phyloP scores from a whole-genome alignment of 495 filamentous ascomycete species.

The Penicillium coffeae region DNA sequence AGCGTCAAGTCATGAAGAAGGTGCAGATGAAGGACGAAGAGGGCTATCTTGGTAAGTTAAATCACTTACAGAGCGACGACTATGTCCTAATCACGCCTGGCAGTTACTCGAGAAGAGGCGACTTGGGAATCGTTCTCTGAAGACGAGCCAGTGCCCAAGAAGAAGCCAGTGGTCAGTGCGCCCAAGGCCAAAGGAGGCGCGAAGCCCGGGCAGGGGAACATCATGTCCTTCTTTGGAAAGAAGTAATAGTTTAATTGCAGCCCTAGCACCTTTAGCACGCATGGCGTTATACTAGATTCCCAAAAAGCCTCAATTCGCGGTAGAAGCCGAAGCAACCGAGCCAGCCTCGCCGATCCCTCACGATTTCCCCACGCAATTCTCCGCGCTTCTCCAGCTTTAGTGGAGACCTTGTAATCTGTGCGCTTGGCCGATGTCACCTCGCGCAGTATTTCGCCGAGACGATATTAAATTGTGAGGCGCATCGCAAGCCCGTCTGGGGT shows the following conservation, averaged over 20 bases:
- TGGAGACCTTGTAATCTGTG: slow-evolving; percentile 20
- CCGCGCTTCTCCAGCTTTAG: slow-evolving; percentile 6
- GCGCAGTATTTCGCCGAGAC: slow-evolving; percentile 12
- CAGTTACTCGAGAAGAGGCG: slow-evolving; percentile 84
- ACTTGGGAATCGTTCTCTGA: slow-evolving; percentile 96
- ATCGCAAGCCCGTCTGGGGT: neutral
- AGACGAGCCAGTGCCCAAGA: slow-evolving; percentile 73
- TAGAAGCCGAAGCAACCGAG: slow-evolving; percentile 1
- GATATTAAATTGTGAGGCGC: no score
- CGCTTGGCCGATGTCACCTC: slow-evolving; percentile 22
- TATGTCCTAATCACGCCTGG: no score
- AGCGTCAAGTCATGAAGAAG: slow-evolving; percentile 83
- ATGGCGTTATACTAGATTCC: neutral
- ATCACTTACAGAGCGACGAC: no score
- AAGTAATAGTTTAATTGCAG: slow-evolving; percentile 46
- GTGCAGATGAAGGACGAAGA: slow-evolving; percentile 87
- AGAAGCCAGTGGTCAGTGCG: slow-evolving; percentile 49
- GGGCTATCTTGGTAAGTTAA: slow-evolving; percentile 81
- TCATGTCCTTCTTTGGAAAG: slow-evolving; percentile 93
- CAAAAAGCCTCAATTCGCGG: neutral
- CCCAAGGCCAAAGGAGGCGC: slow-evolving; percentile 54
- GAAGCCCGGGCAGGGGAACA: slow-evolving; percentile 75
- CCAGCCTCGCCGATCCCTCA: slow-evolving; percentile 18
- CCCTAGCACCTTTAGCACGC: neutral
- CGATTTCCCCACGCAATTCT: slow-evolving; percentile 16